Evolutionary conservation across 1,284 basidiomycete genomes (phyloP).

Genomic region (Taiwanofungus camphoratus): DNA sequence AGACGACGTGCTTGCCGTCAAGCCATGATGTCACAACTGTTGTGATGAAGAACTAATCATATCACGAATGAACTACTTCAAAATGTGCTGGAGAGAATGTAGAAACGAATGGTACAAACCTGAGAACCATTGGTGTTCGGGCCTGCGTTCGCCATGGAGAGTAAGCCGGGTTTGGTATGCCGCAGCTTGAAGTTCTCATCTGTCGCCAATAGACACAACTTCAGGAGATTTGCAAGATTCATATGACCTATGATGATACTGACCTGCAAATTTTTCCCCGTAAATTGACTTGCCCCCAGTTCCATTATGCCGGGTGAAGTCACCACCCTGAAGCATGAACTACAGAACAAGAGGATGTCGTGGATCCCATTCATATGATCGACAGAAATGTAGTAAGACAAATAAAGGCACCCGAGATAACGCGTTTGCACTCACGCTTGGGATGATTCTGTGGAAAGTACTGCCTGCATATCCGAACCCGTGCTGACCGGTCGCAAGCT

Average conservation of each 20-base stretch:
- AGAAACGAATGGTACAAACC: constrained; percentile 26
- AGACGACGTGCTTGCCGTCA: constrained; percentile 77
- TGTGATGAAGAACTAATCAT: constrained; percentile 92
- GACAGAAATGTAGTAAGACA: no score
- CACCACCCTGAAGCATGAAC: constrained; percentile 87
- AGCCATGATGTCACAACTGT: constrained; percentile 78
- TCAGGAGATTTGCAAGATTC: neutral
- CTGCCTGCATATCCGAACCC: constrained; percentile 63
- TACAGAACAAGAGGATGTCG: constrained; percentile 19
- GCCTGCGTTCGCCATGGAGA: constrained; percentile 90
- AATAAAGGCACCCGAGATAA: no score
- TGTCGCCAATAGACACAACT: constrained; percentile 24
- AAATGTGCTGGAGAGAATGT: neutral
- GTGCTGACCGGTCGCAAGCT: constrained; percentile 77
- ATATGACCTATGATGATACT: constrained; percentile 16
- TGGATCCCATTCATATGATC: no score
- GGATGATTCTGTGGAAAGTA: constrained; percentile 83
- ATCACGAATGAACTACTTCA: neutral
- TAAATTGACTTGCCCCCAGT: constrained; percentile 90
- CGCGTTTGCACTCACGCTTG: constrained; percentile 34
- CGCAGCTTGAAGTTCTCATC: constrained; percentile 86
- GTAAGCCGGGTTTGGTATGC: constrained; percentile 76
- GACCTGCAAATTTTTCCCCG: constrained; percentile 73
- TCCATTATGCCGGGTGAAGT: constrained; percentile 49
- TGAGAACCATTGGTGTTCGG: constrained; percentile 71